Evolutionary conservation across 495 filamentous ascomycete genomes (phyloP).

Genomic region (Podospora anserina): DNA sequence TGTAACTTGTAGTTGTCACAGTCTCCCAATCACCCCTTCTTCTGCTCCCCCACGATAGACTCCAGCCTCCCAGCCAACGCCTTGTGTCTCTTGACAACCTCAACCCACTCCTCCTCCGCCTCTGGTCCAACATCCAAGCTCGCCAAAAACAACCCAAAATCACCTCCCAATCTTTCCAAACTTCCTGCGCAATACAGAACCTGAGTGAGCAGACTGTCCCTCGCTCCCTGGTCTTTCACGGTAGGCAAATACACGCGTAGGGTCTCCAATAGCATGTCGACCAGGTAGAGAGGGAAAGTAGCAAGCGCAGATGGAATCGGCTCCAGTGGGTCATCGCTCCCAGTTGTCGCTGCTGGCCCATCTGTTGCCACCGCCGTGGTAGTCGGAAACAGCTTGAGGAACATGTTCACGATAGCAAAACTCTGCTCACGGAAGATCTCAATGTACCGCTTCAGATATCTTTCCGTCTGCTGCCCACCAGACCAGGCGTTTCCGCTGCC

Average conservation of each 20-base stretch:
- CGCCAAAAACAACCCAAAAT: slow-evolving; percentile 86
- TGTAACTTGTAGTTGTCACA: background rate
- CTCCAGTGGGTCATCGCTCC: slow-evolving; percentile 55
- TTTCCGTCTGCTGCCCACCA: slow-evolving; percentile 86
- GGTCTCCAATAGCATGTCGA: slow-evolving; percentile 75
- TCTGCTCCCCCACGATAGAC: slow-evolving; percentile 63
- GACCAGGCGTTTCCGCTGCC: slow-evolving; percentile 53
- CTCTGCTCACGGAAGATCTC: slow-evolving; percentile 98
- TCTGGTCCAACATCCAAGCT: slow-evolving; percentile 55
- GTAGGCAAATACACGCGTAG: slow-evolving; percentile 78
- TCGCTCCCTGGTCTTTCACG: slow-evolving; percentile 71
- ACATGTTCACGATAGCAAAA: slow-evolving; percentile 91
- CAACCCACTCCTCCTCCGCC: slow-evolving; percentile 77
- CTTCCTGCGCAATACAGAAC: slow-evolving; percentile 94
- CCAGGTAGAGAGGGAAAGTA: slow-evolving; percentile 83
- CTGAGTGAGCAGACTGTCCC: slow-evolving; percentile 88
- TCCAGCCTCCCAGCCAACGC: slow-evolving; percentile 83
- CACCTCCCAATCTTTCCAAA: slow-evolving; percentile 84
- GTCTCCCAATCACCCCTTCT: slow-evolving; percentile 18
- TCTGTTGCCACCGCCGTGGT: slow-evolving; percentile 21
- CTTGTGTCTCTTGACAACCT: slow-evolving; percentile 85
- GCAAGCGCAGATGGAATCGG: slow-evolving; percentile 72
- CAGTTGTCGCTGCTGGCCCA: background rate
- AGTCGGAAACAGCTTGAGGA: slow-evolving; percentile 79
- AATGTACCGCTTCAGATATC: slow-evolving; percentile 91